Evolutionary conservation across 352 stramenopile species (phyloP).

Genomic region (Plasmopara viticola): DNA sequence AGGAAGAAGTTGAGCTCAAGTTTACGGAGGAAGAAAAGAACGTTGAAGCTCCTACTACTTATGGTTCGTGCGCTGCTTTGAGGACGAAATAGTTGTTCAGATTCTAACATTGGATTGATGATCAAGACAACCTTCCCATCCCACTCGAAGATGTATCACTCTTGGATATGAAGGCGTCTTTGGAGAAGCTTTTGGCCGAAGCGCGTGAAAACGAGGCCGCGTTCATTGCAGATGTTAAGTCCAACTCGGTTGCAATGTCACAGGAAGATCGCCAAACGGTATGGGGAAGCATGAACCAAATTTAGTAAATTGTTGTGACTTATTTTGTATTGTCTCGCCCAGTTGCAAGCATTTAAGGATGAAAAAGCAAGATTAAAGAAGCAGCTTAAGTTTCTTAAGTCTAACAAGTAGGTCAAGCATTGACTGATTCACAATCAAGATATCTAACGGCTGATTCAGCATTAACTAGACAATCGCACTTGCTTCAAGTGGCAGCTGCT

Average conservation of each 20-base stretch:
- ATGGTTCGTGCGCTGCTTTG: constrained; percentile 20
- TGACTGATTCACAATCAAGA: background rate
- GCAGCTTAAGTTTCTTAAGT: constrained; percentile 74
- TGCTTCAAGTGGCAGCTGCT: no score
- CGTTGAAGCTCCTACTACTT: constrained; percentile 24
- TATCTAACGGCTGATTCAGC: no score
- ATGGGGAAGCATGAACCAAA: background rate
- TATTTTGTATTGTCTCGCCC: constrained; percentile 7
- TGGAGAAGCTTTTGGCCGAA: constrained; percentile 70
- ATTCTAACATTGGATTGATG: constrained; percentile 3
- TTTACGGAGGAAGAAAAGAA: constrained; percentile 38
- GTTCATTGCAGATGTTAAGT: constrained; percentile 76
- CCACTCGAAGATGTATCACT: constrained; percentile 47
- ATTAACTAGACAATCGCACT: background rate
- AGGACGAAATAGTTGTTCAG: background rate
- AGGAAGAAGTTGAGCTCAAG: constrained; percentile 14
- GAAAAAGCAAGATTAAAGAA: constrained; percentile 82
- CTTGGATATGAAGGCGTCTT: constrained; percentile 59
- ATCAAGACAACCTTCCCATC: constrained; percentile 42
- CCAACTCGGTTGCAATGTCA: constrained; percentile 31
- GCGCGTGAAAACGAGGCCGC: constrained; percentile 74
- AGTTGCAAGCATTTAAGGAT: constrained; percentile 81
- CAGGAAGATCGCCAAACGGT: constrained; percentile 81
- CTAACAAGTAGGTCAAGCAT: constrained; percentile 38
- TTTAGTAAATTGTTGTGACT: background rate